Conservation (phyloP, 2,329 filamentous ascomycete genomes). For the Aspergillus unguis region DNA sequence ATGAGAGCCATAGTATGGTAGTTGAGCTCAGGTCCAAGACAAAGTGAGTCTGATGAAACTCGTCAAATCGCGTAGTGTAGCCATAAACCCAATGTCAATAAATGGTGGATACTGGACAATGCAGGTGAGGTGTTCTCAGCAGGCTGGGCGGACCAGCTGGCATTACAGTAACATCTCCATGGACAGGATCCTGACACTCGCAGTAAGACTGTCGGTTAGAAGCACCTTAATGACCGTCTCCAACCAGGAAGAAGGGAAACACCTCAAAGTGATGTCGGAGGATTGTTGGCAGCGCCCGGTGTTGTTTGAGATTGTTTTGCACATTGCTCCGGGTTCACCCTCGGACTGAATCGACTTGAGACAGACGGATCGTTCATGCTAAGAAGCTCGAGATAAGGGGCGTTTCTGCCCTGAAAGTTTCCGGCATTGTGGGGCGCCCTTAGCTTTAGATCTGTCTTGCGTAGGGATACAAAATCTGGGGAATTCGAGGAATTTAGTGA, state of each 20-base stretch:
- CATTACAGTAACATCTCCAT: background rate
- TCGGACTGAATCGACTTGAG: background rate
- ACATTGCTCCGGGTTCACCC: background rate
- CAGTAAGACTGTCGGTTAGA: background rate
- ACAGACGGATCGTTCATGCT: background rate
- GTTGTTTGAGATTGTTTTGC: no score
- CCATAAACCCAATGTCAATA: no score
- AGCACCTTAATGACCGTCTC: background rate
- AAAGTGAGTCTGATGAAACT: no score
- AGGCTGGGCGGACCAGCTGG: background rate
- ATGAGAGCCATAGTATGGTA: no score
- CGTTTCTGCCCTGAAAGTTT: slow-evolving; percentile 1
- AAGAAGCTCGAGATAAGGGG: background rate
- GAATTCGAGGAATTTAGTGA: background rate
- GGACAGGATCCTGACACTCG: background rate
- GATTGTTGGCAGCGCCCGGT: no score
- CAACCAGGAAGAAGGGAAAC: no score
- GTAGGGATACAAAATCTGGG: background rate
- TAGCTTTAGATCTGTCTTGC: background rate
- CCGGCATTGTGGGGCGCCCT: background rate
- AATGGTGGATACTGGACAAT: no score
- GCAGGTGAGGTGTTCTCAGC: no score
- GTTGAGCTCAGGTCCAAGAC: no score
- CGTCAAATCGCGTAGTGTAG: no score
- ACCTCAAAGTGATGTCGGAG: no score